Conservation (phyloP, 2,329 filamentous ascomycete genomes). For the Botryotinia narcissicola region DNA sequence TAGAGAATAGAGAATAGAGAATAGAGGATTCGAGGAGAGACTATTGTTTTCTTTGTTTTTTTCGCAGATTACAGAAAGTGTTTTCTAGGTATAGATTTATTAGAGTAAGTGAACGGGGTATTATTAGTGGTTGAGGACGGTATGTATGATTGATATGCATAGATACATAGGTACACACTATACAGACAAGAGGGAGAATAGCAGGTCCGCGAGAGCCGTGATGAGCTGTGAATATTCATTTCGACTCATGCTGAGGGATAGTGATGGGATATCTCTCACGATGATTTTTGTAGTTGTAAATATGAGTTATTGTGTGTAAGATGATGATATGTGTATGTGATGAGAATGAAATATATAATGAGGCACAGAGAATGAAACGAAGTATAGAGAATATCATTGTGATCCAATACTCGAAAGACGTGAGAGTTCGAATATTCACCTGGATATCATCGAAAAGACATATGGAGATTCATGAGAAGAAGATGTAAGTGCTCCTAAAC, state of each 20-base stretch:
- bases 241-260: conserved; percentile 11
- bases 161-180: no score
- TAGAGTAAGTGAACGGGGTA: background rate
- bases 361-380: background rate
- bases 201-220: no score
- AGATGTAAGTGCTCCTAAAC: background rate
- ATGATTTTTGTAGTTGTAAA: background rate
- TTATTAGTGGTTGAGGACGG: no score
- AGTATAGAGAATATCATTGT: background rate
- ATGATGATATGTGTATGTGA: background rate
- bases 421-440: background rate
- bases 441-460: background rate
- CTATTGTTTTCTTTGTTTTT: background rate
- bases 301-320: background rate
- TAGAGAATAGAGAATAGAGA: no score
- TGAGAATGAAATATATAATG: background rate
- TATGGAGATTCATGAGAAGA: no score
- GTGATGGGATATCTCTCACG: background rate
- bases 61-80: background rate
- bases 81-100: no score
- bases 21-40: background rate
- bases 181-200: no score
- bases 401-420: background rate
- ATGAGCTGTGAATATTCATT: conserved; percentile 4
- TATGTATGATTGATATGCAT: background rate